phyloP scores from a whole-genome alignment of 2,329 filamentous ascomycete genomes.

The Arthrobotrys iridis region DNA sequence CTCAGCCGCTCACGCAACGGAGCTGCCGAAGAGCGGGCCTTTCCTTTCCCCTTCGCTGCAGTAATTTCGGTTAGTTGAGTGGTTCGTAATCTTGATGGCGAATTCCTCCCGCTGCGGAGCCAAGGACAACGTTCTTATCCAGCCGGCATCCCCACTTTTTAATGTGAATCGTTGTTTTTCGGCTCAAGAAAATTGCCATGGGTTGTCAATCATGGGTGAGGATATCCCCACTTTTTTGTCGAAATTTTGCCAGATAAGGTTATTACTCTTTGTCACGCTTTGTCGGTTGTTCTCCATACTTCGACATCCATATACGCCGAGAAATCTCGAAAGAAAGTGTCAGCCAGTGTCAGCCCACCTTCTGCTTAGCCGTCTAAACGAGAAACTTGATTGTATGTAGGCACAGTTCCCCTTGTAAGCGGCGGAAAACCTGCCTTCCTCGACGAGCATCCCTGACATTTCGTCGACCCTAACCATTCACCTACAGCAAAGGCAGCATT shows the following conservation, averaged over 20 bases:
- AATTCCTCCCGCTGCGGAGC: slow-evolving; percentile 54
- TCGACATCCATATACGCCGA: slow-evolving; percentile 13
- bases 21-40: slow-evolving; percentile 51
- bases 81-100: slow-evolving; percentile 55
- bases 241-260: slow-evolving; percentile 35
- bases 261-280: slow-evolving; percentile 30
- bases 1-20: slow-evolving; percentile 35
- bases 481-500: slow-evolving; percentile 4
- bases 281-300: slow-evolving; percentile 5
- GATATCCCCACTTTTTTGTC: slow-evolving; percentile 5
- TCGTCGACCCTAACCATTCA: slow-evolving; percentile 23
- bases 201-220: slow-evolving; percentile 23
- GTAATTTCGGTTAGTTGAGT: slow-evolving; percentile 53
- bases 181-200: slow-evolving; percentile 39
- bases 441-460: slow-evolving; percentile 22
- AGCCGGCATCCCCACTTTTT: slow-evolving; percentile 27
- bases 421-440: slow-evolving; percentile 10
- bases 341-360: slow-evolving; percentile 34
- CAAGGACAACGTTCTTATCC: slow-evolving; percentile 48
- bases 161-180: slow-evolving; percentile 21
- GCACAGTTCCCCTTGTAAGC: slow-evolving; percentile 28
- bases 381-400: slow-evolving; percentile 18
- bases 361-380: slow-evolving; percentile 34
- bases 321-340: background rate
- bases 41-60: slow-evolving; percentile 29